Evolutionary conservation across 1,139 yeast genomes (phyloP), one percentile per base, ranked within the genome.

Genomic region (Saccharomyces pastorianus): DNA sequence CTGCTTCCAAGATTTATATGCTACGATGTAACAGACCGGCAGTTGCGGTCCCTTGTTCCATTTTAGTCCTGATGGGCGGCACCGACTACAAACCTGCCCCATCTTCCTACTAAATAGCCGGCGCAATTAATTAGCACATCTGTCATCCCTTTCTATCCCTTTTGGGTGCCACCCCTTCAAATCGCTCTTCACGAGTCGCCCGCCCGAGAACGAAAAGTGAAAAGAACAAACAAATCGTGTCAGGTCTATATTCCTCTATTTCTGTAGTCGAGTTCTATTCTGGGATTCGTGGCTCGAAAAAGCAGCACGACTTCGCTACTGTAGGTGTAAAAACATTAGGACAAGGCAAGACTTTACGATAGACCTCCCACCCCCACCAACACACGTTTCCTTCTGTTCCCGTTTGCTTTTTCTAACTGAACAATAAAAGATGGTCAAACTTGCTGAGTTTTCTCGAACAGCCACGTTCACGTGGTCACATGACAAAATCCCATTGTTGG

Each of bases 391-490:
- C 42, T 31, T 34, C 32, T 17, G 17, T 27, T 51, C 31, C 41
- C 46, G 50, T 51, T 46, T 47, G 46, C 51, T 47, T 34, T 48
- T 31, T 8, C 42, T n/a, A 38, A 38, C 5, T 26, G 29, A 51
- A 51, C 53, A 47, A 47, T 47, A 47, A 47, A 31, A 46, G 53
- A 87, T 87, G 95, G 95, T 89, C 63, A 89, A 88, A 73, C 78
- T 93, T 64, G 82, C 83, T 71, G 96, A 90, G 71, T 84, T 89
- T 65, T 78, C 82, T 60, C 80, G 91, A 62, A 88, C 97, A 17
- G 90, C 97, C 50, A 85, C 96, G 41, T 89, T 93, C 73, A 96
- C 98, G 51, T 93, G 98, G 98, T 88, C 96, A 55, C 82, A 78
- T 64, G 88, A 84, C 63, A 73, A 79, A 52, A 75, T 84, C 57